A percentile compares a stretch with the other conserved stretches of the same genome.
phyloP scores from a whole-genome alignment of 768 basidiomycete genomes.

The Vararia minispora region DNA sequence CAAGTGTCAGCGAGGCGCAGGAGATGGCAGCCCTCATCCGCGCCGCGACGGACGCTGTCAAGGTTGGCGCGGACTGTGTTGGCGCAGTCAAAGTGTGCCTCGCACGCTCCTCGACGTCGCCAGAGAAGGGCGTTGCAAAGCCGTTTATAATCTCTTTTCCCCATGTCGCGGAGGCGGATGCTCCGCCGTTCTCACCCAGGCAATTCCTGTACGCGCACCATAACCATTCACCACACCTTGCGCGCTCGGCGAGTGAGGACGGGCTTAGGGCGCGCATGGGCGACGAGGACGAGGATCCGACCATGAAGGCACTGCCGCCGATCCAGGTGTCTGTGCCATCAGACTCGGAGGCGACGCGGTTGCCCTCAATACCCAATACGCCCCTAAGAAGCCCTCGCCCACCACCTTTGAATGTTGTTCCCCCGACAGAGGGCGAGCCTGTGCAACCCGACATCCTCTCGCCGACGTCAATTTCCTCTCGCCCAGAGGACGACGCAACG shows the following conservation, averaged over 20 bases:
- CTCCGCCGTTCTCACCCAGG: too few relatives aligned
- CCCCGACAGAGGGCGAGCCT: too few relatives aligned
- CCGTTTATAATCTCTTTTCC: too few relatives aligned
- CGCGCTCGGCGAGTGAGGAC: constrained; percentile 14
- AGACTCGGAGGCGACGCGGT: too few relatives aligned
- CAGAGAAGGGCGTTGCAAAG: constrained; percentile 30
- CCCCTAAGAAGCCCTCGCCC: background rate
- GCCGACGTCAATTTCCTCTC: constrained; percentile 33
- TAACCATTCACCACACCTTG: too few relatives aligned
- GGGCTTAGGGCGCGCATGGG: background rate
- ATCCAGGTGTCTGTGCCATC: too few relatives aligned
- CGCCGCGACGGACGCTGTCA: constrained; percentile 80
- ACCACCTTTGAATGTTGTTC: too few relatives aligned
- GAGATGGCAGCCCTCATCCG: constrained; percentile 70
- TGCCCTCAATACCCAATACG: too few relatives aligned
- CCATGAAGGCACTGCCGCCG: background rate
- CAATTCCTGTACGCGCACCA: too few relatives aligned
- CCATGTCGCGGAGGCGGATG: too few relatives aligned
- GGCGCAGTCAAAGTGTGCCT: constrained; percentile 77
- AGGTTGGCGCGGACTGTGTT: constrained; percentile 83
- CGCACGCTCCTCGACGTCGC: constrained; percentile 33
- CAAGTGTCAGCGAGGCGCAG: constrained; percentile 58
- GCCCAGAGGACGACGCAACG: constrained; percentile 44
- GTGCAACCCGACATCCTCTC: constrained; percentile 36
- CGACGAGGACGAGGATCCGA: background rate